Conservation (phyloP, 306 rosid genomes). For the Comarum palustre region DNA sequence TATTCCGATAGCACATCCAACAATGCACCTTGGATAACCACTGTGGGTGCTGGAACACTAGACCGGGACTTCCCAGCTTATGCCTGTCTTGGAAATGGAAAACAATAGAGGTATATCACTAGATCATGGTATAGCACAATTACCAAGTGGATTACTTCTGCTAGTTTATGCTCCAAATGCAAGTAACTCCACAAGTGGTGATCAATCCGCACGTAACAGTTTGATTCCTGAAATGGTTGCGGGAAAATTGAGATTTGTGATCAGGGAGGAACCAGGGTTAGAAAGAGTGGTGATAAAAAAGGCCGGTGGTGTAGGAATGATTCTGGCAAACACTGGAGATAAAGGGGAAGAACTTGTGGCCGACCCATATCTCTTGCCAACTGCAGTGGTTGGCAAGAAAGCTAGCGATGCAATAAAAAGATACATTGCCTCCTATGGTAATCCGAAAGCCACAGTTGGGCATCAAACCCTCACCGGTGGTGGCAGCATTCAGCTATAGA, state of each 20-base stretch:
- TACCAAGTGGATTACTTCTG: conserved; percentile 37
- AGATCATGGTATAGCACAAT: conserved; percentile 35
- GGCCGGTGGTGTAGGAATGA: conserved; percentile 75
- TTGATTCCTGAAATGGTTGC: conserved; percentile 44
- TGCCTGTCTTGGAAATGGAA: conserved; percentile 54
- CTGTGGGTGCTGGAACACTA: conserved; percentile 71
- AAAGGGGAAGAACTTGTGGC: conserved; percentile 62
- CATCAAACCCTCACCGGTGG: conserved; percentile 64
- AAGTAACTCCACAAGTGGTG: conserved; percentile 34
- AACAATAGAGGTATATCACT: conserved; percentile 51
- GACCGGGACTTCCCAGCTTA: conserved; percentile 73
- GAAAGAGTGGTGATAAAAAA: conserved; percentile 50
- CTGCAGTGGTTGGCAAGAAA: conserved; percentile 51
- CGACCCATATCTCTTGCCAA: conserved; percentile 47
- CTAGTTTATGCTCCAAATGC: conserved; percentile 49
- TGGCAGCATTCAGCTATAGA: conserved; percentile 76
- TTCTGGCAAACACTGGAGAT: conserved; percentile 43
- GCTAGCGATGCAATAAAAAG: conserved; percentile 43
- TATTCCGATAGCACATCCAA: conserved; percentile 24
- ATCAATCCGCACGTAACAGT: conserved; percentile 33
- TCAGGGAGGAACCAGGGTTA: conserved; percentile 39
- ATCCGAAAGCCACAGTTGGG: conserved; percentile 55
- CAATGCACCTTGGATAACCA: conserved; percentile 63
- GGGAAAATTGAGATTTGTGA: conserved; percentile 75
- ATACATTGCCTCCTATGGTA: conserved; percentile 35